Base-by-base conservation (phyloP, 768 basidiomycete genomes). In the Lactarius hengduanensis region DNA sequence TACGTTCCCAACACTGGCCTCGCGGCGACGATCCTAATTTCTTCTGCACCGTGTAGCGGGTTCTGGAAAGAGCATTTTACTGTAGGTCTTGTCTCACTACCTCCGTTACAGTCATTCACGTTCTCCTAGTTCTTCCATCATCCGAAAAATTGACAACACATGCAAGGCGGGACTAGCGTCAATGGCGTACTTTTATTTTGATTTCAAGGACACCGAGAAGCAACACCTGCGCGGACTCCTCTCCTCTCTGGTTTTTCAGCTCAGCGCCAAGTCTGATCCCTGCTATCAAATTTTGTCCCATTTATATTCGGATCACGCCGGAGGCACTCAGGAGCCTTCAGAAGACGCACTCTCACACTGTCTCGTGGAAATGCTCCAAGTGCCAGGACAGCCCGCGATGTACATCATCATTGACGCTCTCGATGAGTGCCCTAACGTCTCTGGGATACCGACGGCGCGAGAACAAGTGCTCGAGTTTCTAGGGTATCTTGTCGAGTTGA, bases 121-220 rank as follows among this genome's bases (percentile, higher is more conserved):
- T 11, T 4, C 28, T 32, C 30, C 16, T 2, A 54, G 62, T 20
- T 63, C 62, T 16, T 22, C 62, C 0, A 28, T 65, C 18, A 55
- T 65, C 53, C n/a, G 41, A 8, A 40, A 40, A 20, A 50, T 59
- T 9, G 50, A 30, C n/a, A 3, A 3, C 11, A 26, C 41, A 30
- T 26, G 26, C 40, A 41, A 40, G 20, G 36, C 40, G 2, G 64
- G 64, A 26, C 20, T 26, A 9, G 64, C 58, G 4, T 54, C 32
- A 22, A 50, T 65, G 7, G 64, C 59, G 1, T 65, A 53, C 53
- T 60, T 45, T 26, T 65, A 59, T 45, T 65, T 45, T 7, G 64
- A 59, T 26, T 65, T 65, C 30, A 53, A 59, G 38, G 64, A 59
- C 3, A 30, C 58, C 2, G 6, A 59, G 57, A 64, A 64, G 38